Conservation (phyloP, 2,329 filamentous ascomycete genomes). For the Hypoxylon sp. region DNA sequence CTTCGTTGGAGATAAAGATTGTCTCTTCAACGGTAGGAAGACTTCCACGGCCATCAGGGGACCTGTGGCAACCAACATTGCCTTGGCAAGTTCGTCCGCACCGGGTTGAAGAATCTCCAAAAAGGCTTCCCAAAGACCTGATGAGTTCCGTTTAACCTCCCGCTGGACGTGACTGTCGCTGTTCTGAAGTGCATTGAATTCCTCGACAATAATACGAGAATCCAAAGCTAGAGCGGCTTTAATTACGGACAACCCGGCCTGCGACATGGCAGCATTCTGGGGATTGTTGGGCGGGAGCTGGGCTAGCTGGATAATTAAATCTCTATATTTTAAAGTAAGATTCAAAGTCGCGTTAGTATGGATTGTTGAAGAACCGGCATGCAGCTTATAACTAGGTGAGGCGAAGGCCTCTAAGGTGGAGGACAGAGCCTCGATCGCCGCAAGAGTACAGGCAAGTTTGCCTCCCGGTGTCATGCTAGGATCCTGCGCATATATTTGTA, state of each 20-base stretch:
- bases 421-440: conserved; percentile 73
- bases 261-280: conserved; percentile 66
- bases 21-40: conserved; percentile 71
- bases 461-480: conserved; percentile 69
- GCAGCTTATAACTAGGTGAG: conserved; percentile 61
- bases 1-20: conserved; percentile 62
- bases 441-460: conserved; percentile 73
- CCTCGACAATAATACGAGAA: conserved; percentile 76
- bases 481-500: conserved; percentile 74
- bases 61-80: conserved; percentile 78
- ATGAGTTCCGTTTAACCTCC: conserved; percentile 77
- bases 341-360: conserved; percentile 77
- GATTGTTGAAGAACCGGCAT: conserved; percentile 68
- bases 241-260: conserved; percentile 74
- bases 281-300: conserved; percentile 62
- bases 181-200: conserved; percentile 76
- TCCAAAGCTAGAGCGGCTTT: conserved; percentile 78
- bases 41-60: conserved; percentile 82
- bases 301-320: conserved; percentile 70
- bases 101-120: conserved; percentile 76
- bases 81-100: conserved; percentile 79
- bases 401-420: conserved; percentile 71
- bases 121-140: conserved; percentile 83
- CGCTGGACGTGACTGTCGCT: conserved; percentile 72
- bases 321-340: conserved; percentile 73